Conservation (phyloP, 2,329 filamentous ascomycete genomes). For the Fusarium sp. region DNA sequence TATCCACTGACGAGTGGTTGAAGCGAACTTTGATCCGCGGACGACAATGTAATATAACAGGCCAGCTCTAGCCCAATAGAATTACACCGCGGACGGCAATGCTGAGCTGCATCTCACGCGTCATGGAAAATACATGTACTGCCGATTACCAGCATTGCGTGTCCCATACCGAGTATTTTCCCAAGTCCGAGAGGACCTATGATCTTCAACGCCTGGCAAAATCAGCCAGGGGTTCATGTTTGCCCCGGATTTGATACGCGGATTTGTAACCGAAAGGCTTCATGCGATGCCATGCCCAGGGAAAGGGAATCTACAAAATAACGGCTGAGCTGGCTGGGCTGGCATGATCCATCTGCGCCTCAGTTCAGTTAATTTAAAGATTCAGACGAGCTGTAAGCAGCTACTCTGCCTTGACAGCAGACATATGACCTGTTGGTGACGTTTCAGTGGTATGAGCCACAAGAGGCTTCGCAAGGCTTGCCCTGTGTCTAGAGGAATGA, state of each 20-base stretch:
- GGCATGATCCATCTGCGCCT: background rate
- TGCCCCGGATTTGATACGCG: slow-evolving; percentile 23
- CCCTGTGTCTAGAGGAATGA: slow-evolving; percentile 14
- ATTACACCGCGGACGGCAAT: slow-evolving; percentile 1
- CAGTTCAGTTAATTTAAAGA: background rate
- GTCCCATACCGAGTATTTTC: background rate
- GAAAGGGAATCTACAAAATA: slow-evolving; percentile 9
- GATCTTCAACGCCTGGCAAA: slow-evolving; percentile 19
- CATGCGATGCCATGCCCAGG: background rate
- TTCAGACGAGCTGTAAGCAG: background rate
- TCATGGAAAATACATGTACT: background rate
- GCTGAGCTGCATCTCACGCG: background rate
- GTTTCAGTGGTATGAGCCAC: slow-evolving; percentile 38
- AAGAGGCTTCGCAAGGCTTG: slow-evolving; percentile 32
- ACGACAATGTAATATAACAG: background rate
- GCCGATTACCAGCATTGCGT: background rate
- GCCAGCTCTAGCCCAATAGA: slow-evolving; percentile 18
- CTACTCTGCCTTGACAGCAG: slow-evolving; percentile 7
- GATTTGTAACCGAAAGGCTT: background rate
- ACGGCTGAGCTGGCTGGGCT: slow-evolving; percentile 9
- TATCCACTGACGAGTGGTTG: background rate
- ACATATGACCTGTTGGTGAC: slow-evolving; percentile 41
- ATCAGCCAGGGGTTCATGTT: slow-evolving; percentile 20
- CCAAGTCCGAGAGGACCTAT: background rate
- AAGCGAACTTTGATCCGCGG: background rate